These are phyloP conservation scores for Clarireedia paspali DNA, from an alignment of 2,329 filamentous ascomycete species.

Conservation along the genomic window DNA sequence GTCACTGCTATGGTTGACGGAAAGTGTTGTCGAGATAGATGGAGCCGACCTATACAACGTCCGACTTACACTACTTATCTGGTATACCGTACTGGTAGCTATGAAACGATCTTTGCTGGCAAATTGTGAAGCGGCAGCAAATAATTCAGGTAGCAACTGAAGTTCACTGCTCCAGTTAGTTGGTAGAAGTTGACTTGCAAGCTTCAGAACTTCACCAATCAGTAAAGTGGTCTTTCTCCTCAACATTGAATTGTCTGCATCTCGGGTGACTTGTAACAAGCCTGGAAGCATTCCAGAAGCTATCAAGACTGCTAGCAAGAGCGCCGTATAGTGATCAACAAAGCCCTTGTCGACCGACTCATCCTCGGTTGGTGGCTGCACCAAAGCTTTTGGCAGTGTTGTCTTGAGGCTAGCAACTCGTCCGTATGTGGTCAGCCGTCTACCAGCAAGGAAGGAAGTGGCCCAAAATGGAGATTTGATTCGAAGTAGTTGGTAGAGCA, in stretches of 20 bases:
- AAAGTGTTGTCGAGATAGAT: conserved; percentile 27
- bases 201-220: conserved; percentile 83
- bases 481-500: conserved; percentile 71
- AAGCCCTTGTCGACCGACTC: conserved; percentile 74
- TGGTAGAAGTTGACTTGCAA: conserved; percentile 80
- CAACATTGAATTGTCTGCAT: conserved; percentile 59
- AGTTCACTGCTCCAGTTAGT: conserved; percentile 73
- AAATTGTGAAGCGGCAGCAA: conserved; percentile 68
- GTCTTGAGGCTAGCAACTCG: conserved; percentile 78
- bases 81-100: conserved; percentile 87
- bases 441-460: conserved; percentile 86
- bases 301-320: conserved; percentile 79
- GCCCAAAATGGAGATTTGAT: conserved; percentile 96
- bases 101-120: conserved; percentile 65
- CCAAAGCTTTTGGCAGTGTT: conserved; percentile 39
- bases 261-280: conserved; percentile 57
- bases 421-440: conserved; percentile 92
- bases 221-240: conserved; percentile 86
- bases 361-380: conserved; percentile 45
- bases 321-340: conserved; percentile 86
- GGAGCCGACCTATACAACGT: conserved; percentile 76
- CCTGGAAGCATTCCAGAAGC: conserved; percentile 65
- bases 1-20: conserved; percentile 30
- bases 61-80: conserved; percentile 94
- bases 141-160: conserved; percentile 80